phyloP scores from a whole-genome alignment of 352 stramenopile species.

The Plasmopara halstedii region DNA sequence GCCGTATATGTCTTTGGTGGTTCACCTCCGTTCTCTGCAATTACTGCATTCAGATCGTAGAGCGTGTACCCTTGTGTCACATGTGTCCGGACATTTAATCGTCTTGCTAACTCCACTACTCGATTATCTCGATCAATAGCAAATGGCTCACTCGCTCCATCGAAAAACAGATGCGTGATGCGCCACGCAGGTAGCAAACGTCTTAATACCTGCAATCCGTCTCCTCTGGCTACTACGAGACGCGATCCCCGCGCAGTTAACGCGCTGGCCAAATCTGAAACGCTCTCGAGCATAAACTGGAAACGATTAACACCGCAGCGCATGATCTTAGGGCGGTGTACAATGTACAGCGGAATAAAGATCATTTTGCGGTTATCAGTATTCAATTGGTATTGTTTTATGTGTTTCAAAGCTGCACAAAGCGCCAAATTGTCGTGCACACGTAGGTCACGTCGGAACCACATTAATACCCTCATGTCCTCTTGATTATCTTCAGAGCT shows the following conservation, averaged over 20 bases:
- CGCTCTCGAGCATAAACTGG: constrained; percentile 92
- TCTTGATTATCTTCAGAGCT: background rate
- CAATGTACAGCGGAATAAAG: constrained; percentile 85
- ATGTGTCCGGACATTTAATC: constrained; percentile 62
- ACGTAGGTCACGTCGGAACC: constrained; percentile 94
- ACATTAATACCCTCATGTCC: constrained; percentile 57
- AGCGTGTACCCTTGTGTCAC: constrained; percentile 59
- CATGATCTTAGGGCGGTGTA: constrained; percentile 84
- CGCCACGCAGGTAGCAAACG: constrained; percentile 77
- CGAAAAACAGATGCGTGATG: constrained; percentile 88
- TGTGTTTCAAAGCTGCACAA: constrained; percentile 50
- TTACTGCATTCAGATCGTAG: constrained; percentile 60
- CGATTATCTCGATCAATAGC: constrained; percentile 70
- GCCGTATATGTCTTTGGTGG: constrained; percentile 74
- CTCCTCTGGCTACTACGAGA: constrained; percentile 67
- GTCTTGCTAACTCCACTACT: constrained; percentile 42
- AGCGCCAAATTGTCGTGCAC: constrained; percentile 95
- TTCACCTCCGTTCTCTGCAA: constrained; percentile 40
- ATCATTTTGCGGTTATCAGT: constrained; percentile 11
- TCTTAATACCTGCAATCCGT: constrained; percentile 73
- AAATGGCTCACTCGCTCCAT: constrained; percentile 89
- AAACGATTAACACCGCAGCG: constrained; percentile 72
- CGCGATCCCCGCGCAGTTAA: constrained; percentile 54
- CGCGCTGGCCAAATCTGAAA: constrained; percentile 72
- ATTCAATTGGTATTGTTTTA: constrained; percentile 15